These are phyloP conservation scores for Arctium lappa DNA, from an alignment of 129 eudicot genomes.

Conservation along the genomic window DNA sequence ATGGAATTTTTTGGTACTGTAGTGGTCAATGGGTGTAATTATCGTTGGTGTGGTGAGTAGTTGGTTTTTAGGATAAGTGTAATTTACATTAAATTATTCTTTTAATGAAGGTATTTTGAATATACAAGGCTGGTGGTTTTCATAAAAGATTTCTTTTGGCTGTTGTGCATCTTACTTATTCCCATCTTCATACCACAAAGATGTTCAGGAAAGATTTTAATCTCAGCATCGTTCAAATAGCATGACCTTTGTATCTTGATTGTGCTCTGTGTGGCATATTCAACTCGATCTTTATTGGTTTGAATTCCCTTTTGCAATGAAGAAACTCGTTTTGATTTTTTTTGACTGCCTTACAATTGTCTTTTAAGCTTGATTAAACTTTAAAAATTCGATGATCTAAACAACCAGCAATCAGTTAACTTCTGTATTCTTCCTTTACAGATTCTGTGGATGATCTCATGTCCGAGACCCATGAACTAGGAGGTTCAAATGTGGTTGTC, in stretches of 20 bases:
- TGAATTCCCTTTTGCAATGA: background rate
- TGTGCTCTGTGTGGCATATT: background rate
- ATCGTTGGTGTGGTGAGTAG: background rate
- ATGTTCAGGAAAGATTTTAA: too few species aligned
- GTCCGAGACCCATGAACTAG: constrained; percentile 94
- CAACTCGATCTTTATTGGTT: background rate
- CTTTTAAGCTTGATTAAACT: background rate
- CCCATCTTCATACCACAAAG: too few species aligned
- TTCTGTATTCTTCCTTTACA: constrained; percentile 27
- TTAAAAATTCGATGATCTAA: background rate
- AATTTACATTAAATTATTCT: too few species aligned
- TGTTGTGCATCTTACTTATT: too few species aligned
- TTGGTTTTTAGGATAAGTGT: too few species aligned
- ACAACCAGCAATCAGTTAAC: background rate
- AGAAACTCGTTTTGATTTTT: background rate
- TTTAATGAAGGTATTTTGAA: too few species aligned
- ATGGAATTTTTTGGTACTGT: background rate
- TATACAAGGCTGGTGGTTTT: too few species aligned
- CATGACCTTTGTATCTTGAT: background rate
- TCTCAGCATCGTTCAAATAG: too few species aligned
- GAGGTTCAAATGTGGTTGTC: constrained; percentile 86
- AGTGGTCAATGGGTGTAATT: background rate
- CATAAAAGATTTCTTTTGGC: too few species aligned
- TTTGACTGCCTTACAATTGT: background rate
- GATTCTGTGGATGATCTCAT: constrained; percentile 94